These are phyloP conservation scores for Trichoderma pleuroti DNA, from an alignment of 2,329 filamentous ascomycete genomes.

Conservation along the genomic window DNA sequence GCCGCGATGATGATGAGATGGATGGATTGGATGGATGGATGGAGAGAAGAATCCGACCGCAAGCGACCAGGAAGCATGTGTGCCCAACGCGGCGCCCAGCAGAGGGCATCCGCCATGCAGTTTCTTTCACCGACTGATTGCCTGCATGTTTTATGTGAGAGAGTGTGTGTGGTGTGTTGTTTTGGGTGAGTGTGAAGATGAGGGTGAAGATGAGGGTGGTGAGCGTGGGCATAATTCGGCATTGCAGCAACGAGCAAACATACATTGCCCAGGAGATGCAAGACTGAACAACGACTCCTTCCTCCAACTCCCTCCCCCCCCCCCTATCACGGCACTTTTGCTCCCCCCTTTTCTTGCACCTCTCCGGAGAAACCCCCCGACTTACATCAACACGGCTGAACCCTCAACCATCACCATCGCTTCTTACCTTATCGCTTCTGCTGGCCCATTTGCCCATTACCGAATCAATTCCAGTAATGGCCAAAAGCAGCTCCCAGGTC, in stretches of 20 bases:
- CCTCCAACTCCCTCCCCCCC: not conserved
- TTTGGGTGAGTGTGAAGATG: not conserved
- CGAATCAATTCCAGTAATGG: constrained; percentile 17
- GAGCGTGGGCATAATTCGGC: not conserved
- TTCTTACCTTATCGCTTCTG: not conserved
- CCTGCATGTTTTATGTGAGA: not conserved
- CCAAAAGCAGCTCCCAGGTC: not conserved
- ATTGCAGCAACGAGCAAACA: not conserved
- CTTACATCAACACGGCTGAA: not conserved
- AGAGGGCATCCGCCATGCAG: not conserved
- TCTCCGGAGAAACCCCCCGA: not conserved
- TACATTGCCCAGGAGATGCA: too few relatives aligned
- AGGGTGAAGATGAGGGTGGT: not conserved
- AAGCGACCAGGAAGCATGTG: not conserved
- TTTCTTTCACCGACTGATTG: constrained; percentile 11
- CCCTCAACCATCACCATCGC: not conserved
- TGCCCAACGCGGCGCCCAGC: constrained; percentile 9
- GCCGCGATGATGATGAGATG: not conserved
- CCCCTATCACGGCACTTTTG: not conserved
- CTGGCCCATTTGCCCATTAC: constrained; percentile 11
- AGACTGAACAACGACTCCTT: not conserved
- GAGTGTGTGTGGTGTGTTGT: not conserved
- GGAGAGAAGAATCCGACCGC: not conserved
- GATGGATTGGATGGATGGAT: not conserved
- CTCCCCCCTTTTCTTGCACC: not conserved